Base-by-base conservation (phyloP, 2,329 filamentous ascomycete genomes). In the Neonectria sp. region DNA sequence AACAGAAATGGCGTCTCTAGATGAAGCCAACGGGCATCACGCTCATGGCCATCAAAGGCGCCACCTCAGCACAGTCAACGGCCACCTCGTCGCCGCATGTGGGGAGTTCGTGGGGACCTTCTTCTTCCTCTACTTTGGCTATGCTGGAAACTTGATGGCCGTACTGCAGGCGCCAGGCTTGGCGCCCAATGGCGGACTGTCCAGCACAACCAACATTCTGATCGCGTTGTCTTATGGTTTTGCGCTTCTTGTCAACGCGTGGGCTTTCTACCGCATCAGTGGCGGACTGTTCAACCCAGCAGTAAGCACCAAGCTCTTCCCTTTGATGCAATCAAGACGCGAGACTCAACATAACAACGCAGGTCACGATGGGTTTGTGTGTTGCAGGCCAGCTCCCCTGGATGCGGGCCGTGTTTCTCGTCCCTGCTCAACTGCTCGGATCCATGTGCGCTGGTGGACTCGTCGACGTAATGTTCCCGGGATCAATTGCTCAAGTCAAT, bases 361-460 rank as follows among this genome's bases (percentile, higher is more conserved):
- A 74, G 72, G 72, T 74, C 4, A 75, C 72, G 5, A 46, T 74
- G 2, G 72, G 72, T 0, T 43, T 74, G 8, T 74, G 72, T 33
- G 55, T 75, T 7, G 45, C 67, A 11, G 62, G 65, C 2, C 72
- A 74, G 29, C 48, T 74, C 0, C 61, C 71, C 8, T 74, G 72
- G 72, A 45, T 68, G 9, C 59, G 72, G 7, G 72, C 49, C 3
- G 35, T 63, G 0, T 73, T 88, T 3, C 80, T 90, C 48, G 81
- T 90, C 52, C 75, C 83, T 3, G 83, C 86, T 1, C 89, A 92
- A 75, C 71, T 92, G 7, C 68, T 88, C 1, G 89, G 79, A 5
- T 85, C 84, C 3, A 89, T 91, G 63, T 83, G 84, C 2, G 85
- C 89, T 0, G 85, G 87, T 0, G 88, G 83, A 12, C 81, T 91